Conservation (phyloP, 768 basidiomycete genomes). For the Mycena belliarum region DNA sequence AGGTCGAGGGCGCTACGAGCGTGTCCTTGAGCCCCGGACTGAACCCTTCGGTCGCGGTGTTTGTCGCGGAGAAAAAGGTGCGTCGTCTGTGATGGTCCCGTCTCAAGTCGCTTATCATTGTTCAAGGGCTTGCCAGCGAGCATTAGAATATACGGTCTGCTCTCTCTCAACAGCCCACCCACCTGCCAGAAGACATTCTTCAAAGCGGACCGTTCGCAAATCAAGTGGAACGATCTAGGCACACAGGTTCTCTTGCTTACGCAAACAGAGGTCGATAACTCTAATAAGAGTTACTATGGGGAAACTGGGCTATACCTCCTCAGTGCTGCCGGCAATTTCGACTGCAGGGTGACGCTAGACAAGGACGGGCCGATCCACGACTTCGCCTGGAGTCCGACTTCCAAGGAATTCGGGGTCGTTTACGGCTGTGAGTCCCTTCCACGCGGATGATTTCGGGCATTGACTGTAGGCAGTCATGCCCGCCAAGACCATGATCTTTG, state of each 20-base stretch:
- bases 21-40: constrained; percentile 79
- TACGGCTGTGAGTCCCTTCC: constrained; percentile 80
- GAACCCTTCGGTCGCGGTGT: constrained; percentile 89
- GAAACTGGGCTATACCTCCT: constrained; percentile 95
- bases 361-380: constrained; percentile 99
- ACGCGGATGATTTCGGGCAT: constrained; percentile 2
- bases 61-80: constrained; percentile 92
- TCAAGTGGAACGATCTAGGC: constrained; percentile 97
- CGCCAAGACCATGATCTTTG: constrained; percentile 89
- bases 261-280: constrained; percentile 95
- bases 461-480: constrained; percentile 73
- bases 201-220: constrained; percentile 89
- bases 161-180: constrained; percentile 58
- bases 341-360: constrained; percentile 84
- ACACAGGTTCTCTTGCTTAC: constrained; percentile 90
- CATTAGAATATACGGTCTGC: constrained; percentile 81
- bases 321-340: constrained; percentile 90
- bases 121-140: constrained; percentile 81
- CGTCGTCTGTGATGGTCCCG: constrained; percentile 18
- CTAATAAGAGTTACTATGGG: constrained; percentile 97
- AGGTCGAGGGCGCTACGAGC: constrained; percentile 79
- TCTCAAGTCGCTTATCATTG: background rate
- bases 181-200: constrained; percentile 91
- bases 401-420: constrained; percentile 94
- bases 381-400: constrained; percentile 93